Percentiles rank a stretch among this genome's conserved stretches.
Evolutionary conservation across 257 asterid genomes (phyloP).

Genomic region (Asclepias syriaca): DNA sequence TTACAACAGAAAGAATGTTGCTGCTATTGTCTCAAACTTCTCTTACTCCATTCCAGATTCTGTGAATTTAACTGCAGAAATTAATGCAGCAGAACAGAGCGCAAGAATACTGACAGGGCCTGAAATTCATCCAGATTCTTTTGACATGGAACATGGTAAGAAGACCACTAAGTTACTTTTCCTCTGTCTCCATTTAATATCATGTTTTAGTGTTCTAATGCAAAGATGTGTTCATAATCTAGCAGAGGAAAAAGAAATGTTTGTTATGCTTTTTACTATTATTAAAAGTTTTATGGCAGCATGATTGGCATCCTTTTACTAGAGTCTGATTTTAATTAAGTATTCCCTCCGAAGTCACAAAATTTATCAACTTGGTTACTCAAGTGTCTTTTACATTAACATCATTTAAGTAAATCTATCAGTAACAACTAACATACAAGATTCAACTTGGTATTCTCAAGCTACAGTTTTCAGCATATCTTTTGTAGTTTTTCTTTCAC

Average conservation of each 20-base stretch:
- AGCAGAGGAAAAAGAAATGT: neutral
- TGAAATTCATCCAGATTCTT: slow-evolving; percentile 6
- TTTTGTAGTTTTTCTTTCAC: neutral
- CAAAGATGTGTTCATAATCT: neutral
- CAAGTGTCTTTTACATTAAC: neutral
- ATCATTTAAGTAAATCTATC: neutral
- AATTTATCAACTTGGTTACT: neutral
- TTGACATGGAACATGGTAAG: slow-evolving; percentile 15
- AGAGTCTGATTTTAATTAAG: neutral
- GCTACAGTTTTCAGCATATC: neutral
- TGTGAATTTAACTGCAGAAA: neutral
- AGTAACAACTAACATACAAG: neutral
- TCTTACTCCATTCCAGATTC: no score
- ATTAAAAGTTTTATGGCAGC: neutral
- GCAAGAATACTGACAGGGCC: slow-evolving; percentile 13
- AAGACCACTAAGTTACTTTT: slow-evolving; percentile 1
- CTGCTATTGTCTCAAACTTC: no score
- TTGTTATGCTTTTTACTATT: neutral
- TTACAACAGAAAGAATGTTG: neutral
- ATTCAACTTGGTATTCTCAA: neutral
- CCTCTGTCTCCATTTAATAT: neutral
- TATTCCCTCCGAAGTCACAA: neutral
- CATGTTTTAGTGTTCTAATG: neutral
- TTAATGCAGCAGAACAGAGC: slow-evolving; percentile 7
- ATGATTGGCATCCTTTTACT: neutral